Percentiles rank a stretch among this genome's conserved stretches.
These are phyloP conservation scores for Podaxis sp. DNA, from an alignment of 768 basidiomycete genomes.

Conservation along the genomic window DNA sequence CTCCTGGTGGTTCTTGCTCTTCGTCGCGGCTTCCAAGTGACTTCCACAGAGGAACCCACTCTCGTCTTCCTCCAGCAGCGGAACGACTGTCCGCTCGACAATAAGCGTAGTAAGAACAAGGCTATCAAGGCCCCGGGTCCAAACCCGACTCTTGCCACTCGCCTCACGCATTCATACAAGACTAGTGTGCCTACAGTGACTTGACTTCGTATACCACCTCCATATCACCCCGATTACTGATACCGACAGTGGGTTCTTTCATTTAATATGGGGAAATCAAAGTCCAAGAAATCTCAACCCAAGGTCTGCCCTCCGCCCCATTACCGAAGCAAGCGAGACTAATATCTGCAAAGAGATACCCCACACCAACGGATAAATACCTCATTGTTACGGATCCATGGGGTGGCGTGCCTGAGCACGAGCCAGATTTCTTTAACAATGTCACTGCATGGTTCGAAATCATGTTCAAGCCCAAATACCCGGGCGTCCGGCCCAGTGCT, in stretches of 20 bases:
- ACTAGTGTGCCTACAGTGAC: neutral
- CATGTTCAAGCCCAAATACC: conserved; percentile 33
- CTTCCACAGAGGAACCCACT: neutral
- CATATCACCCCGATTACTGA: neutral
- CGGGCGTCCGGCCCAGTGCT: conserved; percentile 23
- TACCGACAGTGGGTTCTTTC: neutral
- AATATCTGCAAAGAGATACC: conserved; percentile 6
- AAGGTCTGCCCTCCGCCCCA: conserved; percentile 5
- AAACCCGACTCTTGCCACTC: neutral
- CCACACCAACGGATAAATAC: conserved; percentile 12
- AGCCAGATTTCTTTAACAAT: conserved; percentile 26
- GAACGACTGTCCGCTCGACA: neutral
- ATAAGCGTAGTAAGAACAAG: neutral
- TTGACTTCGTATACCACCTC: neutral
- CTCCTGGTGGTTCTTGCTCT: neutral
- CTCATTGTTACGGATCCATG: conserved; percentile 32
- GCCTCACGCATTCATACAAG: neutral
- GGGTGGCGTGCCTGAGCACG: conserved; percentile 20
- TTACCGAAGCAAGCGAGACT: neutral
- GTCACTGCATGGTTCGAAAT: conserved; percentile 34
- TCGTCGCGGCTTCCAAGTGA: neutral
- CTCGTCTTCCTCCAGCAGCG: neutral
- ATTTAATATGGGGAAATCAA: conserved; percentile 9
- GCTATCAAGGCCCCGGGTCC: neutral
- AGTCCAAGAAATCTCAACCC: conserved; percentile 12